Evolutionary conservation across 805 yeast genomes (phyloP).

Genomic region (Groenewaldozyma tartarivorans): DNA sequence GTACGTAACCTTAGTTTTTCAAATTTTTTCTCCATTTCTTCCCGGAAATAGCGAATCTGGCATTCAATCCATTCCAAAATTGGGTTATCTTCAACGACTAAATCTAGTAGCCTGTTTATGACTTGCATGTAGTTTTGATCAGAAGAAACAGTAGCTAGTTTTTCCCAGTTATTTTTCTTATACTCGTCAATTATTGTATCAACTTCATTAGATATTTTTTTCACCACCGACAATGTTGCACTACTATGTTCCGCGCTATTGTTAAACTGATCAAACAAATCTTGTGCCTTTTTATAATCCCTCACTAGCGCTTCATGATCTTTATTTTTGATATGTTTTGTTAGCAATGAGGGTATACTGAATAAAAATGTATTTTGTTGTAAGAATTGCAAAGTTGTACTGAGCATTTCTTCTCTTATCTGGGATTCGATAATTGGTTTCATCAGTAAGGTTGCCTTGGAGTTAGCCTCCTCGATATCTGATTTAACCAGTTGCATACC

Average conservation of each 20-base stretch:
- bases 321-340: slow-evolving; percentile 33
- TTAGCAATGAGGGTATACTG: slow-evolving; percentile 46
- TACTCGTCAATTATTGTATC: slow-evolving; percentile 46
- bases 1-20: slow-evolving; percentile 25
- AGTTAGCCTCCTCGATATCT: slow-evolving; percentile 39
- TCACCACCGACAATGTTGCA: slow-evolving; percentile 32
- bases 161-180: slow-evolving; percentile 44
- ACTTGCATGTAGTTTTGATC: slow-evolving; percentile 27
- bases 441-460: slow-evolving; percentile 42
- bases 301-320: slow-evolving; percentile 51
- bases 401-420: slow-evolving; percentile 39
- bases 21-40: slow-evolving; percentile 34
- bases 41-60: slow-evolving; percentile 35
- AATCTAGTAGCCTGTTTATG: slow-evolving; percentile 48
- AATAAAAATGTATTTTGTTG: slow-evolving; percentile 45
- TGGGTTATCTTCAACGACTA: slow-evolving; percentile 59
- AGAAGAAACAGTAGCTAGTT: slow-evolving; percentile 28
- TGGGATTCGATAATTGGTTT: slow-evolving; percentile 51
- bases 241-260: slow-evolving; percentile 17
- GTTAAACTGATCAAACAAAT: slow-evolving; percentile 19
- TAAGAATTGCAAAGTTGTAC: slow-evolving; percentile 40
- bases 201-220: slow-evolving; percentile 48
- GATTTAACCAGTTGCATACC: slow-evolving; percentile 29
- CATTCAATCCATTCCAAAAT: slow-evolving; percentile 51
- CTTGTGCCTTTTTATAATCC: slow-evolving; percentile 46